These are phyloP conservation scores for Massariosphaeria phaeospora DNA, from an alignment of 495 filamentous ascomycete genomes.

Conservation along the genomic window DNA sequence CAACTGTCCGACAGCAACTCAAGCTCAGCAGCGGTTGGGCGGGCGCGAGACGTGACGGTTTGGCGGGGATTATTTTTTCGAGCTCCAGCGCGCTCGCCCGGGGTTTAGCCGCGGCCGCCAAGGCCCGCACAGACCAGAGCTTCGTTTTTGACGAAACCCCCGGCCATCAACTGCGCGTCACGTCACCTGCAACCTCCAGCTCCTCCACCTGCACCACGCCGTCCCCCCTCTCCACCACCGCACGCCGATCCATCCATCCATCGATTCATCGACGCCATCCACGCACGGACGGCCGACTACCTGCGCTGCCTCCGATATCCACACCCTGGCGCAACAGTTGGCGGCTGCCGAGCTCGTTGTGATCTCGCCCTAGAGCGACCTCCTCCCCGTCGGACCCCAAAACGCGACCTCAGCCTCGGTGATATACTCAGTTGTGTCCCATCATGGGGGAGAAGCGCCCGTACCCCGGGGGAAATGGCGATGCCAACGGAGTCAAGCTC, in stretches of 20 bases:
- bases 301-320: too few relatives aligned
- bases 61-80: conserved; percentile 24
- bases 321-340: too few relatives aligned
- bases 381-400: too few relatives aligned
- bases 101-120: conserved; percentile 8
- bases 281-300: not conserved
- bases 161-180: not conserved
- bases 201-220: not conserved
- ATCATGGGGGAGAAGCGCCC: conserved; percentile 60
- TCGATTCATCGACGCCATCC: not conserved
- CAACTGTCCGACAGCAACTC: not conserved
- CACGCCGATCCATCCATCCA: not conserved
- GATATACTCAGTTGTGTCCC: conserved; percentile 8
- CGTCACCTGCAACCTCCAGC: conserved; percentile 5
- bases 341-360: too few relatives aligned
- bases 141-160: not conserved
- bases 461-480: conserved; percentile 48
- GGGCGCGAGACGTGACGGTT: not conserved
- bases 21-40: not conserved
- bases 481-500: conserved; percentile 47
- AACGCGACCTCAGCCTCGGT: not conserved
- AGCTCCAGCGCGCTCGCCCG: conserved; percentile 7
- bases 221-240: not conserved
- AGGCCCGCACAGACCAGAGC: not conserved
- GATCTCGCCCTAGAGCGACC: too few relatives aligned